Evolutionary conservation across 2,329 filamentous ascomycete species (phyloP).

Genomic region (Sarocladium oryzae): DNA sequence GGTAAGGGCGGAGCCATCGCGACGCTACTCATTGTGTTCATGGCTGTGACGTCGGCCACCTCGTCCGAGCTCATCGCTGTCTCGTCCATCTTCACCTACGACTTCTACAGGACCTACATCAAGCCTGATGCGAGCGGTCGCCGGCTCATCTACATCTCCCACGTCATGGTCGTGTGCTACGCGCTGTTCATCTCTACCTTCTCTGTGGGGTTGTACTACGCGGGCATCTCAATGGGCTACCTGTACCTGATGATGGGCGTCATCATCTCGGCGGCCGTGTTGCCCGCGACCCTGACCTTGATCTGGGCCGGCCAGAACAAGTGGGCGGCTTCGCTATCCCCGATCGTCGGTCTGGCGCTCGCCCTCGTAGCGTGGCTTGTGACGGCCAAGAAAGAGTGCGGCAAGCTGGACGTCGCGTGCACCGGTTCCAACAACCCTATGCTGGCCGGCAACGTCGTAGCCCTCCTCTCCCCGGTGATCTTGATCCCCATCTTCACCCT

Average conservation of each 20-base stretch:
- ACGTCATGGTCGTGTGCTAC: constrained; percentile 75
- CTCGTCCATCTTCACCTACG: constrained; percentile 79
- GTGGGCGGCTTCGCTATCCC: constrained; percentile 59
- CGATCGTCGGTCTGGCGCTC: constrained; percentile 55
- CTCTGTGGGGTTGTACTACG: constrained; percentile 63
- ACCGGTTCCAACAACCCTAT: constrained; percentile 81
- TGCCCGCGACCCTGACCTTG: constrained; percentile 70
- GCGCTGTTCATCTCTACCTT: constrained; percentile 74
- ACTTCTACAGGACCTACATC: constrained; percentile 82
- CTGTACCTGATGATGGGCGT: constrained; percentile 81
- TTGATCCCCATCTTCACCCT: constrained; percentile 70
- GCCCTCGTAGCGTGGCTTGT: constrained; percentile 68
- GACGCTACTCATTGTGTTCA: constrained; percentile 73
- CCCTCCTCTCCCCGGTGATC: constrained; percentile 67
- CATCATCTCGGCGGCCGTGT: constrained; percentile 72
- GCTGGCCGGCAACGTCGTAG: constrained; percentile 79
- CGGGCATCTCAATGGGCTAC: constrained; percentile 73
- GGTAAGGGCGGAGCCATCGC: constrained; percentile 75
- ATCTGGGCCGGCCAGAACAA: constrained; percentile 71
- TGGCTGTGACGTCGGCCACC: constrained; percentile 81
- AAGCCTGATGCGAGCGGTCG: constrained; percentile 71
- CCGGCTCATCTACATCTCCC: constrained; percentile 69
- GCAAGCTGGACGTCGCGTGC: constrained; percentile 61
- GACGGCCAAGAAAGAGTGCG: constrained; percentile 61
- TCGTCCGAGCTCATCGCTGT: constrained; percentile 82